Base-by-base conservation (phyloP, 1,284 basidiomycete genomes). In the Malassezia furfur region DNA sequence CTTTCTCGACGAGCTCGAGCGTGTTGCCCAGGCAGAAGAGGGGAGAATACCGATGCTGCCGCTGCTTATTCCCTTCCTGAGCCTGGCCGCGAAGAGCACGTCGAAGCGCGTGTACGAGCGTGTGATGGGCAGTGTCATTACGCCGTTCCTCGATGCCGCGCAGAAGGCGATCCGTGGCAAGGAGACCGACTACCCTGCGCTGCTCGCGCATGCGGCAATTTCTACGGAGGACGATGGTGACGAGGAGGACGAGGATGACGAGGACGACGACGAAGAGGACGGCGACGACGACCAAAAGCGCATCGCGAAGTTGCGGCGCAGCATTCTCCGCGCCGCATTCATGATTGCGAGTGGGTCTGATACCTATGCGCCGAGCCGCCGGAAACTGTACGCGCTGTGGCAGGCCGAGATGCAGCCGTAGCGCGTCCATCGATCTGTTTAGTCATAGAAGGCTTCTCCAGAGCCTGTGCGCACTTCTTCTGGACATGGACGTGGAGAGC, bases 1-100 rank as follows among this genome's bases (percentile, higher is more conserved):
- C 45, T 96, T 88, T 76, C 76, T 94, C 8, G 85, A 87, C 63
- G 93, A 98, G 75, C 81, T 98, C 30, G 83, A 96, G 69, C 89
- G 87, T 67, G 83, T 82, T 4, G 12, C 35, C 2, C 8, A 30
- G 1, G 48, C 57, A 3, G 41, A 47, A 3, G 3, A 19, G 0
- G 48, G 45, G 22, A 30, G 60, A 11, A 50, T 52, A 1, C 87
- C 86, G 5, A 76, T 90, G 9, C 68, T 77, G 8, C 75, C 77
- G 0, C 65, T 91, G 19, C 72, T 90, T 36, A 66, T 75, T 6
- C 87, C 88, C 9, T 87, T 88, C 76, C 75, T 88, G 63, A 68
- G 68, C 21, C 80, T 87, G 35, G 80, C 84, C n/a, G 82, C 88
- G 2, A 80, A 79, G 45, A 85, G 85, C 1, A 78, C 79, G 1